Evolutionary conservation across 192 early-diverging fungal species (phyloP).

Genomic region (Backusella mclennaniae): DNA sequence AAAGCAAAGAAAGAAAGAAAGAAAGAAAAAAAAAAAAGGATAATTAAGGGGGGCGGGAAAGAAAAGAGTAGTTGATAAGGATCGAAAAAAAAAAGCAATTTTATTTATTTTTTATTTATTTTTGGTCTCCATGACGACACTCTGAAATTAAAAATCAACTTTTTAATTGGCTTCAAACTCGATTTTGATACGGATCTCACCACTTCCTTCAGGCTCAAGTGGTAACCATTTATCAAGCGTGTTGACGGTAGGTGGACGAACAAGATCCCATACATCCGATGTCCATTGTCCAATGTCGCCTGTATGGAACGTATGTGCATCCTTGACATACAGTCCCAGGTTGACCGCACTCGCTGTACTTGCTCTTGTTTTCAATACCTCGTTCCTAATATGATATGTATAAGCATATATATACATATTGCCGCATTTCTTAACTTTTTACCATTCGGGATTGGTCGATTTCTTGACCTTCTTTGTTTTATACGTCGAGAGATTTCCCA

Average conservation of each 20-base stretch:
- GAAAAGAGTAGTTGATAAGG: background rate
- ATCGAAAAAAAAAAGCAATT: background rate
- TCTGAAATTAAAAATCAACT: background rate
- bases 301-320: conserved; percentile 17
- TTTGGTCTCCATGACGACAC: background rate
- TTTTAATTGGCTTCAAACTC: conserved; percentile 12
- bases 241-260: background rate
- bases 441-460: conserved; percentile 30
- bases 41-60: background rate
- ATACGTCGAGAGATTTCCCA: background rate
- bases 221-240: conserved; percentile 16
- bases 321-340: conserved; percentile 13
- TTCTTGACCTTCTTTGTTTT: conserved; percentile 36
- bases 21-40: background rate
- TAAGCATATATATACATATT: background rate
- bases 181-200: conserved; percentile 17
- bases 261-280: background rate
- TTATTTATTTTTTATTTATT: background rate
- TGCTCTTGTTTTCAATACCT: background rate
- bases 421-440: background rate
- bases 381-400: conserved; percentile 9
- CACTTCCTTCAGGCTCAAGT: conserved; percentile 15
- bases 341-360: background rate
- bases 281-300: conserved; percentile 5
- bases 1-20: background rate